Evolutionary conservation across 257 asterid genomes (phyloP), one percentile per base, ranked within the genome.

Genomic region (Solanum bulbocastanum): DNA sequence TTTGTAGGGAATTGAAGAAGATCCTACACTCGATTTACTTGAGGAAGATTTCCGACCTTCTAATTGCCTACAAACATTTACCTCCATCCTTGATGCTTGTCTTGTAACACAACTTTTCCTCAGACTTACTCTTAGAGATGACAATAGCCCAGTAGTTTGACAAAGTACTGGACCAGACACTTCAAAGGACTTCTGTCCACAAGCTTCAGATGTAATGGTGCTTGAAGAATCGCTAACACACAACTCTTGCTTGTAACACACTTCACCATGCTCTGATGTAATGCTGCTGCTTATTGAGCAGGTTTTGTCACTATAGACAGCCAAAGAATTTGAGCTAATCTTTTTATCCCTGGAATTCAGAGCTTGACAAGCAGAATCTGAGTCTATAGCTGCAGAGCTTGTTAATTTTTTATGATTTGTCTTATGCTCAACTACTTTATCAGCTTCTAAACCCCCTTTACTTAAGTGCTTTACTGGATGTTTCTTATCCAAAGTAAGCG

Each of bases 71-170:
- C 30, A 65, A 69, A 83, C 86, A 49, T 89, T 72, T 42, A 88
- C 87, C 89, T 85, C 89, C 83, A 87, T 42, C 88, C 94, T 89
- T 30, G 89, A 88, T 83, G 93, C 93, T 85, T 86, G 93, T 88
- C 93, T 88, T 62, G 90, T 90, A 86, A 88, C 94, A 85, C 88
- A 88, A 76, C 92, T 88, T 82, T 90, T 91, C 88, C 94, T 90
- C 84, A 92, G 65, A 83, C 91, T 90, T 68, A 79, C 83, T 88
- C 90, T 88, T 23, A 91, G 90, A 87, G 85, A 76, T 30, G 90
- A 91, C 83, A 89, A 65, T 27, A 91, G 52, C 27, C 89, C 90
- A 58, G 88, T 88, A 82, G 90, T 87, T 58, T 66, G 87, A 14
- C 86, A 89, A 84, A 79, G 56, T 14, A 87, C 74, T 86, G 78